Percentiles rank a stretch among this genome's conserved stretches.
phyloP scores from a whole-genome alignment of 2,329 filamentous ascomycete species.

The Scedosporium minutisporum region DNA sequence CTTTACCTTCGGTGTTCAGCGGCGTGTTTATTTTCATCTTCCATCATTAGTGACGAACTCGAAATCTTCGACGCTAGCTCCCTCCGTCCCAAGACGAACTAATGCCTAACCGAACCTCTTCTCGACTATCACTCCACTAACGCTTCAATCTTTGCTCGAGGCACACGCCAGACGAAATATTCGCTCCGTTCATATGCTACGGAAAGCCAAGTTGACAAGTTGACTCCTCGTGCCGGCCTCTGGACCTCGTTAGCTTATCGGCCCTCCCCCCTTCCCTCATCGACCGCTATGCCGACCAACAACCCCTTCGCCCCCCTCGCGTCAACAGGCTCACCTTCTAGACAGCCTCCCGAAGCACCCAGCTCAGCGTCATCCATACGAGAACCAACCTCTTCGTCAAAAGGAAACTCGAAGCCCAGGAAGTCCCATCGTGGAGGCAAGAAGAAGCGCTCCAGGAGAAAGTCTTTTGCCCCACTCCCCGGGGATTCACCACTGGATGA shows the following conservation, averaged over 20 bases:
- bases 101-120: background rate
- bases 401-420: slow-evolving; percentile 24
- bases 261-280: background rate
- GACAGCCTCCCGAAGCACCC: background rate
- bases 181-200: too few relatives aligned
- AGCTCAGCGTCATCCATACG: slow-evolving; percentile 6
- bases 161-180: too few relatives aligned
- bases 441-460: slow-evolving; percentile 66
- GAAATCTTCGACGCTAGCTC: background rate
- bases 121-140: background rate
- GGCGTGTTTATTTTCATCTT: background rate
- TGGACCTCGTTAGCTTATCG: background rate
- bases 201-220: too few relatives aligned
- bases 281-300: background rate
- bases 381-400: slow-evolving; percentile 33
- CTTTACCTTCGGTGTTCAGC: background rate
- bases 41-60: background rate
- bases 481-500: slow-evolving; percentile 13
- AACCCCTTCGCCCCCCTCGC: background rate
- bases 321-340: background rate
- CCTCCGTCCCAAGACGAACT: background rate
- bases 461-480: slow-evolving; percentile 60
- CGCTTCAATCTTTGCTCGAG: too few relatives aligned
- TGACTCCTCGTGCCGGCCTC: too few relatives aligned
- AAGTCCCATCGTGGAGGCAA: slow-evolving; percentile 68